These are phyloP conservation scores for Chlorella sp. DNA, from an alignment of 139 green algal species.

Conservation along the genomic window DNA sequence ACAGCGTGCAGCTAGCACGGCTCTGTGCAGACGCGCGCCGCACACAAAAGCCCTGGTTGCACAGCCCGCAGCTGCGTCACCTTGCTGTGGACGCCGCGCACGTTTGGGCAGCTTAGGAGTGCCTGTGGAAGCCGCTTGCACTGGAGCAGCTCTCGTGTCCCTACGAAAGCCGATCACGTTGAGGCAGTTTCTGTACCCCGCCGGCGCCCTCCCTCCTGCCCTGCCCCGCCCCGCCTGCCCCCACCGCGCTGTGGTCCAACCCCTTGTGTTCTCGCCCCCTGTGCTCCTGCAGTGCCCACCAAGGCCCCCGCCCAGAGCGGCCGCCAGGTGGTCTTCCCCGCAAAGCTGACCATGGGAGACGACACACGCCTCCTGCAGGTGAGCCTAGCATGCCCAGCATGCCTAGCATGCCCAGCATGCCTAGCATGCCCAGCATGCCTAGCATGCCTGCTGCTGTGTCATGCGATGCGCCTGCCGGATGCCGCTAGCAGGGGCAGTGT, in stretches of 20 bases:
- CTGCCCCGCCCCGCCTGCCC: neutral
- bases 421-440: neutral
- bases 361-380: constrained; percentile 74
- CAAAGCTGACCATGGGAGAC: constrained; percentile 72
- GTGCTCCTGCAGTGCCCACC: constrained; percentile 21
- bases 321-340: constrained; percentile 47
- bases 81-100: too few relatives aligned
- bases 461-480: neutral
- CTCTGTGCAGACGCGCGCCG: too few relatives aligned
- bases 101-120: too few relatives aligned
- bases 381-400: neutral
- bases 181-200: neutral
- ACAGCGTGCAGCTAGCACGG: too few relatives aligned
- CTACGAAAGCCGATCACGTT: too few relatives aligned
- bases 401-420: neutral
- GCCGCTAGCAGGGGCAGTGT: neutral
- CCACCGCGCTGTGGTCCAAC: too few relatives aligned
- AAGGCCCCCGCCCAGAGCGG: constrained; percentile 18
- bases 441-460: neutral
- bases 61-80: too few relatives aligned
- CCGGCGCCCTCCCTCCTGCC: neutral
- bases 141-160: too few relatives aligned
- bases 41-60: too few relatives aligned
- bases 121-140: too few relatives aligned
- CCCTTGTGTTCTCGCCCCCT: neutral